These are phyloP conservation scores for Aureobasidium subglaciale DNA, from an alignment of 2,329 filamentous ascomycete genomes.

Conservation along the genomic window DNA sequence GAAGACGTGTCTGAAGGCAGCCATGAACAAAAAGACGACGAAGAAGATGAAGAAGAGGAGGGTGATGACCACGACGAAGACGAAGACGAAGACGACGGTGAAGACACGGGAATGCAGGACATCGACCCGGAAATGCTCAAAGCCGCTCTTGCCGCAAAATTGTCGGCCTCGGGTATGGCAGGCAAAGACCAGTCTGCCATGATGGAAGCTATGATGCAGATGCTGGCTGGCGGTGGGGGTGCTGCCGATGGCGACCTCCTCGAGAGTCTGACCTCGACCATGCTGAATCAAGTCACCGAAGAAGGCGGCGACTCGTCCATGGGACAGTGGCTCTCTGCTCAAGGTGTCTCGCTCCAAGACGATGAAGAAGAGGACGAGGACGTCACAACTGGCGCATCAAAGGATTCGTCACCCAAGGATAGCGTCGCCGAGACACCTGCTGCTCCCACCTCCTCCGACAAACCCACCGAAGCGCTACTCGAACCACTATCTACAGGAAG, in stretches of 20 bases:
- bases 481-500: background rate
- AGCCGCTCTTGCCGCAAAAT: conserved; percentile 25
- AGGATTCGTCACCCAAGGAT: conserved; percentile 1
- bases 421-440: conserved; percentile 10
- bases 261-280: conserved; percentile 35
- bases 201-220: conserved; percentile 37
- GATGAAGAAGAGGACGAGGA: conserved; percentile 21
- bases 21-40: conserved; percentile 17
- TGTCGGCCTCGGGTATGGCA: conserved; percentile 27
- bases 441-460: background rate
- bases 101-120: conserved; percentile 18
- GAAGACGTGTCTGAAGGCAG: conserved; percentile 10
- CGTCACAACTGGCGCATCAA: background rate
- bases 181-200: conserved; percentile 37
- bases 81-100: conserved; percentile 19
- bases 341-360: conserved; percentile 25
- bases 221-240: conserved; percentile 36
- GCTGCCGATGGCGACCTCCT: conserved; percentile 34
- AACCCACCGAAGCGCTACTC: background rate
- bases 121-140: conserved; percentile 35
- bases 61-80: conserved; percentile 13
- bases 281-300: conserved; percentile 31
- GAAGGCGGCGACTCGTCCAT: conserved; percentile 24
- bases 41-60: conserved; percentile 19
- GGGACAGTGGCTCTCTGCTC: conserved; percentile 27